Evolutionary conservation across 208 protist species (phyloP).

Genomic region (Acanthamoeba rhysodes): DNA sequence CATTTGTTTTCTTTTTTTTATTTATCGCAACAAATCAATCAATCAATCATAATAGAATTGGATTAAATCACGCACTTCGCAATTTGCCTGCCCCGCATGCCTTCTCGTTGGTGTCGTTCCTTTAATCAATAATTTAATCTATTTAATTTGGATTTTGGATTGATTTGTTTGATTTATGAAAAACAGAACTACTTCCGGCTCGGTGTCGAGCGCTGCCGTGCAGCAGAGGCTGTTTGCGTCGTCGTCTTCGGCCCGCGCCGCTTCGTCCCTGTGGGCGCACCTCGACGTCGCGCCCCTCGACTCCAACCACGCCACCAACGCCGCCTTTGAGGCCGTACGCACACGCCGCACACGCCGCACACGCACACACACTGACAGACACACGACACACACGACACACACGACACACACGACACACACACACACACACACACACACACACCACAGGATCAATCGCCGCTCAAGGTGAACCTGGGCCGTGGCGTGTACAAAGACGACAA

Average conservation of each 20-base stretch:
- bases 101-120: too few relatives aligned
- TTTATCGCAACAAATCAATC: background rate
- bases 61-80: too few relatives aligned
- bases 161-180: too few relatives aligned
- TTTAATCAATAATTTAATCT: too few relatives aligned
- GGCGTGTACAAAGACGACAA: slow-evolving; percentile 79
- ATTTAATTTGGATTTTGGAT: too few relatives aligned
- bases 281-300: slow-evolving; percentile 67
- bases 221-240: background rate
- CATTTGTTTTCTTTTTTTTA: background rate
- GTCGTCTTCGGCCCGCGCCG: slow-evolving; percentile 23
- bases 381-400: background rate
- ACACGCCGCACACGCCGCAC: background rate
- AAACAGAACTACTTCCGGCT: background rate
- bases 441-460: slow-evolving; percentile 64
- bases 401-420: background rate
- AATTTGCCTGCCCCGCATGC: too few relatives aligned
- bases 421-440: background rate
- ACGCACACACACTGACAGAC: background rate
- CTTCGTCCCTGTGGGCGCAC: slow-evolving; percentile 69
- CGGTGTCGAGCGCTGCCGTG: background rate
- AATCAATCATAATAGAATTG: too few relatives aligned
- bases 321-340: slow-evolving; percentile 74
- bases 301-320: slow-evolving; percentile 71
- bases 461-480: slow-evolving; percentile 77